Percentiles rank a stretch among this genome's conserved stretches.
phyloP scores from a whole-genome alignment of 495 filamentous ascomycete genomes.

The Podospora bellae-mahoneyi region DNA sequence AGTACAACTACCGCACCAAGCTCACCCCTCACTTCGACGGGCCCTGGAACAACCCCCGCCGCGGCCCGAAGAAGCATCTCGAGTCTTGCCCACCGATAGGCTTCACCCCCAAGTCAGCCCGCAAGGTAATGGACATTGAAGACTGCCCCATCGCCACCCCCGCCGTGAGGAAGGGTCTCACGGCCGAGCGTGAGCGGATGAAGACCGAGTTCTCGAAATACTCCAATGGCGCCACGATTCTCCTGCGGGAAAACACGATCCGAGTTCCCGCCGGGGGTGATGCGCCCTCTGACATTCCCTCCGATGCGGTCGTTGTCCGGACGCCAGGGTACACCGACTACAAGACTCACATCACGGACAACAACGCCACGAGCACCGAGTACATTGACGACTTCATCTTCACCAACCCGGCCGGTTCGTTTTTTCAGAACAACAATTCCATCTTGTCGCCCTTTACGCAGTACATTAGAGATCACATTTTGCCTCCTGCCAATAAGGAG shows the following conservation, averaged over 20 bases:
- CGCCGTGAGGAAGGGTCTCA: slow-evolving; percentile 71
- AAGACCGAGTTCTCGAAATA: slow-evolving; percentile 66
- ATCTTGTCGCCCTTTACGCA: slow-evolving; percentile 87
- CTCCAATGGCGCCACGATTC: slow-evolving; percentile 76
- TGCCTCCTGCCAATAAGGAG: slow-evolving; percentile 43
- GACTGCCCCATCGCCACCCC: slow-evolving; percentile 95
- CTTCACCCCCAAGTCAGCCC: slow-evolving; percentile 76
- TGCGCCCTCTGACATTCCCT: slow-evolving; percentile 15
- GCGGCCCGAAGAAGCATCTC: slow-evolving; percentile 40
- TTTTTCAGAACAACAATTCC: slow-evolving; percentile 99
- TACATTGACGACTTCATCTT: slow-evolving; percentile 84
- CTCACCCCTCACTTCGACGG: slow-evolving; percentile 92
- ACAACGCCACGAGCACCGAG: slow-evolving; percentile 74
- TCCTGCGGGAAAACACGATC: slow-evolving; percentile 80
- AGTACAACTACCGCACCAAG: slow-evolving; percentile 94
- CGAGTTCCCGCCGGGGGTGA: slow-evolving; percentile 53
- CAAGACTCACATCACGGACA: slow-evolving; percentile 83
- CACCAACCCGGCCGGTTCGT: slow-evolving; percentile 82
- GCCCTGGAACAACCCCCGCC: slow-evolving; percentile 45
- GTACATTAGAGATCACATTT: slow-evolving; percentile 81
- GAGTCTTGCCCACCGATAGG: slow-evolving; percentile 72
- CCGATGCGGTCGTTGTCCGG: not conserved
- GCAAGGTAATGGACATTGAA: slow-evolving; percentile 82
- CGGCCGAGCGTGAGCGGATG: slow-evolving; percentile 67
- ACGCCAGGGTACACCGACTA: slow-evolving; percentile 56